These are phyloP conservation scores for Mucuna pruriens DNA, from an alignment of 306 rosid genomes.

Conservation along the genomic window DNA sequence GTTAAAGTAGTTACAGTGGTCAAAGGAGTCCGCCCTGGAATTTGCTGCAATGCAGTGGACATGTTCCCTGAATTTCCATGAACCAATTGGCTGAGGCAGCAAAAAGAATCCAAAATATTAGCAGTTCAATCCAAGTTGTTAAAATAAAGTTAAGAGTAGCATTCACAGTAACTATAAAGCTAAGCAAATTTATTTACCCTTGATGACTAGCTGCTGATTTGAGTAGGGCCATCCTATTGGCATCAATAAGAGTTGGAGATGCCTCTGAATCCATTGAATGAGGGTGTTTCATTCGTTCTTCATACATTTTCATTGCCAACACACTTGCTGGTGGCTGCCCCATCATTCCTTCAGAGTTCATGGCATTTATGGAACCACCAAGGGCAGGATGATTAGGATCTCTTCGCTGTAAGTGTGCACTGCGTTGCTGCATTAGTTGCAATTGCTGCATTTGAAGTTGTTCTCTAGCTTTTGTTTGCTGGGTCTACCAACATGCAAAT, in stretches of 20 bases:
- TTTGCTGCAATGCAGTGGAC: slow-evolving; percentile 76
- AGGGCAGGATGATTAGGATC: slow-evolving; percentile 72
- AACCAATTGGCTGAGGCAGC: slow-evolving; percentile 69
- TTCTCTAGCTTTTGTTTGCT: slow-evolving; percentile 76
- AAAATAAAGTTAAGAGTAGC: slow-evolving; percentile 29
- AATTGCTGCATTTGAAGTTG: slow-evolving; percentile 84
- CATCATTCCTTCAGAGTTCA: slow-evolving; percentile 82
- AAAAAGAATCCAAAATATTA: slow-evolving; percentile 40
- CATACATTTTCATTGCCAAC: slow-evolving; percentile 84
- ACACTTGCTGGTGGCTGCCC: slow-evolving; percentile 82
- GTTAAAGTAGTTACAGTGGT: slow-evolving; percentile 60
- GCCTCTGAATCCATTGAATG: slow-evolving; percentile 77
- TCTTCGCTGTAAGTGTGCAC: slow-evolving; percentile 76
- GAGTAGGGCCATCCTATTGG: slow-evolving; percentile 74
- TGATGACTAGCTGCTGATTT: slow-evolving; percentile 79
- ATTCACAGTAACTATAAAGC: slow-evolving; percentile 25
- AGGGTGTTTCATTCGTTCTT: slow-evolving; percentile 84
- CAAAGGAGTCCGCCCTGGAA: slow-evolving; percentile 69
- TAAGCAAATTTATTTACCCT: slow-evolving; percentile 60
- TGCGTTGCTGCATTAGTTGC: slow-evolving; percentile 75
- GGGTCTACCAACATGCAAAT: slow-evolving; percentile 56
- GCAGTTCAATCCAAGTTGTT: slow-evolving; percentile 10
- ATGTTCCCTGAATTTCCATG: slow-evolving; percentile 79
- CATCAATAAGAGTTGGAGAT: slow-evolving; percentile 71
- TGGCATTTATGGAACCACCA: slow-evolving; percentile 68